Evolutionary conservation across 768 basidiomycete genomes (phyloP).

Genomic region (Candolleomyces efflorescens): DNA sequence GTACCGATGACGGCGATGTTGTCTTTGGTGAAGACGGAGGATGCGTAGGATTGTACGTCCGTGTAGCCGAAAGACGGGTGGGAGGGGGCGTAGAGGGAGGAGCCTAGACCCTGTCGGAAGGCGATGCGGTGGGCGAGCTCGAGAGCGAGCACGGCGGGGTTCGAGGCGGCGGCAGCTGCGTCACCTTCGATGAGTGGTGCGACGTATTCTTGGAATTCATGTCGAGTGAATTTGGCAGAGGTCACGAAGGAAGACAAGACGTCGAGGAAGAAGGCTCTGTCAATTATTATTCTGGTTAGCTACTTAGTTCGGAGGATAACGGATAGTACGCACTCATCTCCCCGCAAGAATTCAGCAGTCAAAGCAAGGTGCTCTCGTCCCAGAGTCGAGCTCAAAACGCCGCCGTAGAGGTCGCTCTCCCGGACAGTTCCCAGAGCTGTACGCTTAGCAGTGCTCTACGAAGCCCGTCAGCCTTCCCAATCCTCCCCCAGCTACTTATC

Average conservation of each 20-base stretch:
- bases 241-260: conserved; percentile 81
- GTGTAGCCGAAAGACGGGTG: conserved; percentile 58
- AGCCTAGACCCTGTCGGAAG: conserved; percentile 92
- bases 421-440: conserved; percentile 88
- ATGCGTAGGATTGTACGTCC: conserved; percentile 73
- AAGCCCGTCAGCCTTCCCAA: background rate
- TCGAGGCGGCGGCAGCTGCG: conserved; percentile 49
- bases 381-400: conserved; percentile 80
- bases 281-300: background rate
- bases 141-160: conserved; percentile 68
- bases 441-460: conserved; percentile 78
- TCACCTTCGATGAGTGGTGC: conserved; percentile 70
- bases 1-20: conserved; percentile 87
- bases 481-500: background rate
- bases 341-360: conserved; percentile 92
- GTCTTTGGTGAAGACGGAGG: conserved; percentile 65
- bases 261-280: conserved; percentile 89
- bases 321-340: conserved; percentile 82
- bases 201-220: conserved; percentile 75
- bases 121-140: conserved; percentile 88
- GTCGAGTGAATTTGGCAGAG: conserved; percentile 75
- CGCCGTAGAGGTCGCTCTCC: conserved; percentile 92
- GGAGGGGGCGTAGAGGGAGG: conserved; percentile 80
- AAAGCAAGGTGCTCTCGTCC: conserved; percentile 88
- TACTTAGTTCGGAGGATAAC: background rate